A percentile compares a stretch with the other conserved stretches of the same genome.
phyloP scores from a whole-genome alignment of 73 alveolate species.

The Paramecium octaurelia region DNA sequence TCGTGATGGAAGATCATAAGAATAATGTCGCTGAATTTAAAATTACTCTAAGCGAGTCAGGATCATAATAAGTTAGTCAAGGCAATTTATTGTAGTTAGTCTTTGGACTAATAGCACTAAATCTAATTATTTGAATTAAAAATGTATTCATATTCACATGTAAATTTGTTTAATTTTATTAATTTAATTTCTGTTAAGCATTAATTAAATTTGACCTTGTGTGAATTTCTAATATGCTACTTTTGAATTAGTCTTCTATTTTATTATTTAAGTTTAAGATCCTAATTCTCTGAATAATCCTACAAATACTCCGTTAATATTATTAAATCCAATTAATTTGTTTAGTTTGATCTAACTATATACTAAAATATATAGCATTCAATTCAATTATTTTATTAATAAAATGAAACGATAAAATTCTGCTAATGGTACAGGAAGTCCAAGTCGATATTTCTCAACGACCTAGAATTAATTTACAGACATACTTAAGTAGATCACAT shows the following conservation, averaged over 20 bases:
- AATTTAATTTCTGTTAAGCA: no score
- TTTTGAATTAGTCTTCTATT: no score
- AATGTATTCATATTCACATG: neutral
- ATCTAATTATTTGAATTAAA: neutral
- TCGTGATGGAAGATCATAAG: neutral
- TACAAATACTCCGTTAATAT: no score
- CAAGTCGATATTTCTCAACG: slow-evolving; percentile 19
- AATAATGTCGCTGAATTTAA: neutral
- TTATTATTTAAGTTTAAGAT: no score
- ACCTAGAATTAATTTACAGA: neutral
- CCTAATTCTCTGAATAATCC: no score
- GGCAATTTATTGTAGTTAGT: neutral
- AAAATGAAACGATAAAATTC: slow-evolving; percentile 54
- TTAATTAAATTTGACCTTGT: no score
- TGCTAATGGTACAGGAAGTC: neutral
- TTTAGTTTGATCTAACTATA: no score
- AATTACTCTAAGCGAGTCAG: neutral
- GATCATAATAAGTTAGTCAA: neutral
- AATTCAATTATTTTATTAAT: no score
- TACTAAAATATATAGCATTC: no score
- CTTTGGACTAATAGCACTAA: neutral
- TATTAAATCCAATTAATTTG: no score
- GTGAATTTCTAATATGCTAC: no score
- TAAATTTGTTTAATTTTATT: no score
- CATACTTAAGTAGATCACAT: neutral